Base-by-base conservation (phyloP, 805 yeast genomes). In the Torulaspora maleeae region DNA sequence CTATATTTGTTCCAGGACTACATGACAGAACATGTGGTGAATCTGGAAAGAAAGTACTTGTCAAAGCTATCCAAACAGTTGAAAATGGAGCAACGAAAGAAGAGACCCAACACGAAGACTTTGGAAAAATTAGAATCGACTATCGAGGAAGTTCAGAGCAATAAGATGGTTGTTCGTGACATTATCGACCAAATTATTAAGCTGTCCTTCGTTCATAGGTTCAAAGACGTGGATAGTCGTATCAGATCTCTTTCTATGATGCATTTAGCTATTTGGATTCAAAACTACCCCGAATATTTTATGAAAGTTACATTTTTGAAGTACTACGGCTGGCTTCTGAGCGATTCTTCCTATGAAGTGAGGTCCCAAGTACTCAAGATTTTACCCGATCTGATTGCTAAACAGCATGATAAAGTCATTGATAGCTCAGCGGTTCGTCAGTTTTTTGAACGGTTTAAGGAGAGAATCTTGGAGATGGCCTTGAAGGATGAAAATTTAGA, bases 261-360 rank as follows among this genome's bases (percentile, higher is more conserved):
- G 7, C 72, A 75, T 28, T 68, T 89, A 41, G 80, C 87, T n/a
- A 69, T 65, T 13, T 85, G 95, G 86, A 84, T 86, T 67, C 72
- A 75, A n/a, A 59, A 67, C 5, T 76, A 76, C 49, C 95, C 95
- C 0, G 89, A 83, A 46, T 67, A 72, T 43, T 88, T 85, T 56
- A 75, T 84, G 51, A 84, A 79, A 49, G 80, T 83, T 10, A 70
- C 81, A 1, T 86, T 80, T 56, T 71, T 88, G 51, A 76, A 89
- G 50, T 86, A 85, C 62, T 74, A 85, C 57, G 95, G 95, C 4
- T 85, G 95, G 95, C 70, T 86, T 27, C 67, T 90, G 34, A 80
- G 90, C n/a, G 96, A 89, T 58, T 70, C 78, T 2, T 74, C 77
- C 12, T 63, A 75, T 9, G 50, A 60, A 3, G 95, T 86, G 1